Evolutionary conservation across 2,329 filamentous ascomycete species (phyloP).

Genomic region (Alternaria rosae): DNA sequence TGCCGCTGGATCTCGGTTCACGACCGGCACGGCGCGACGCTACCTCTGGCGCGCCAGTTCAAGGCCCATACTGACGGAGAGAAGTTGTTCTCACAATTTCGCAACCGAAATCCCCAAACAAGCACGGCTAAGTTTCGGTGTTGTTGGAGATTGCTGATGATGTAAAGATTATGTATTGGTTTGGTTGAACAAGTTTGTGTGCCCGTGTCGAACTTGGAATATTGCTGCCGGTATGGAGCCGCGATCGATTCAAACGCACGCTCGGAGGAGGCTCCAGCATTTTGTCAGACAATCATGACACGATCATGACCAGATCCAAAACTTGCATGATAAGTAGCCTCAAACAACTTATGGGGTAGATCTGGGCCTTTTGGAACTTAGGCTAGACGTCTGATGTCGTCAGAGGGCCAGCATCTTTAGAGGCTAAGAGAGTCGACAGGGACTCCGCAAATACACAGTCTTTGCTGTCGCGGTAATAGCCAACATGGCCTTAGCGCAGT

Average conservation of each 20-base stretch:
- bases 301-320: constrained; percentile 8
- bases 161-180: background rate
- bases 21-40: constrained; percentile 34
- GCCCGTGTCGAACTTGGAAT: background rate
- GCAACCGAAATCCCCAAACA: background rate
- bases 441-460: background rate
- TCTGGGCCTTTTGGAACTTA: constrained; percentile 6
- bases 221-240: background rate
- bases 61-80: constrained; percentile 3
- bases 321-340: background rate
- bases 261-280: background rate
- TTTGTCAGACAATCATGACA: constrained; percentile 11
- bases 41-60: constrained; percentile 28
- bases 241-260: background rate
- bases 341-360: background rate
- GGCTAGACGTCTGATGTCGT: constrained; percentile 11
- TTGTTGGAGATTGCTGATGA: background rate
- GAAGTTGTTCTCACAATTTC: background rate
- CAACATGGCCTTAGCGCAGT: background rate
- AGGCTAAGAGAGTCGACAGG: background rate
- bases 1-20: constrained; percentile 33
- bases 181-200: background rate
- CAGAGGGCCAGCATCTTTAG: constrained; percentile 5
- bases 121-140: background rate
- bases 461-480: constrained; percentile 1